These are phyloP conservation scores for Anthracocystis walkeri DNA, from an alignment of 1,284 basidiomycete genomes.

Conservation along the genomic window DNA sequence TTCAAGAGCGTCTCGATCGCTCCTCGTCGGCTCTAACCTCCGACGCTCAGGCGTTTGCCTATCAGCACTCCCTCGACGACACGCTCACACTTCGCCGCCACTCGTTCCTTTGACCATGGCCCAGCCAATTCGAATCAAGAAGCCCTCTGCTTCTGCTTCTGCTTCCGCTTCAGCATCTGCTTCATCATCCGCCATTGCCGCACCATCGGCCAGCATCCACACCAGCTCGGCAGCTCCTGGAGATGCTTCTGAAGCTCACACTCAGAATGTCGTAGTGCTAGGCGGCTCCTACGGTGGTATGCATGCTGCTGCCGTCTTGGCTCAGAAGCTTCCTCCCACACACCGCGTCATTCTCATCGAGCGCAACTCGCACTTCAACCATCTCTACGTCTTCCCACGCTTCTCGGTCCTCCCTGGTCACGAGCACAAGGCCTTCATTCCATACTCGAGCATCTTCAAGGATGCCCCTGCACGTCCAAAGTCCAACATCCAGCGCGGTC, in stretches of 20 bases:
- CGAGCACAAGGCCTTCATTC: conserved; percentile 79
- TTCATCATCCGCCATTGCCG: conserved; percentile 7
- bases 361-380: conserved; percentile 72
- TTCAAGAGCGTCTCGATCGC: conserved; percentile 23
- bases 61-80: not conserved
- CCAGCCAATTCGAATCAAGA: conserved; percentile 35
- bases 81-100: not conserved
- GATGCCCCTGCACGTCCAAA: conserved; percentile 62
- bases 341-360: conserved; percentile 72
- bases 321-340: conserved; percentile 69
- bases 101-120: conserved; percentile 14
- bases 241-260: conserved; percentile 38
- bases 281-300: conserved; percentile 68
- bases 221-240: conserved; percentile 1
- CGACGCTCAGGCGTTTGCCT: not conserved
- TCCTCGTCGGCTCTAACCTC: not conserved
- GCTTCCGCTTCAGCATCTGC: conserved; percentile 9
- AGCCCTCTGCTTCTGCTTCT: conserved; percentile 15
- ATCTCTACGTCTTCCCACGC: conserved; percentile 75
- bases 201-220: conserved; percentile 19
- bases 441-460: conserved; percentile 79
- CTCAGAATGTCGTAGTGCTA: conserved; percentile 69
- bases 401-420: conserved; percentile 77
- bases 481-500: conserved; percentile 28
- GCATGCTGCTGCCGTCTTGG: conserved; percentile 70